Percentiles rank a stretch among this genome's conserved stretches.
Evolutionary conservation across 116 monocot genomes (phyloP).

Genomic region (Zostera marina): DNA sequence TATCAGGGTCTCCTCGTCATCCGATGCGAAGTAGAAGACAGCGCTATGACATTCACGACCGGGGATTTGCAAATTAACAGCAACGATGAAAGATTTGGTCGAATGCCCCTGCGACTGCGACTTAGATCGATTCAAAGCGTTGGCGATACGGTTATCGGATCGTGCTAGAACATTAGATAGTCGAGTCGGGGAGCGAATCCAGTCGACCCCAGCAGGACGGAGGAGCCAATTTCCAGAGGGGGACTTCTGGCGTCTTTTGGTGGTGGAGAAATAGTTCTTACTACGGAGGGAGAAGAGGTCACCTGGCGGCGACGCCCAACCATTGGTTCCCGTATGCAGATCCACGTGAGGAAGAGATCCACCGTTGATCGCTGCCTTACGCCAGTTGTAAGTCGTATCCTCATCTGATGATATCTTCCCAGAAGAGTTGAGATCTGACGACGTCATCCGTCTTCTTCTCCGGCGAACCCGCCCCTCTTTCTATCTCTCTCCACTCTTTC

Average conservation of each 20-base stretch:
- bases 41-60: constrained; percentile 69
- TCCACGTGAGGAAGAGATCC: constrained; percentile 64
- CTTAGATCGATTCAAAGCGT: constrained; percentile 28
- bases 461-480: no score
- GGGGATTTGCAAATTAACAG: constrained; percentile 78
- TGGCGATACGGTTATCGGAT: constrained; percentile 45
- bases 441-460: no score
- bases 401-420: no score
- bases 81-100: constrained; percentile 46
- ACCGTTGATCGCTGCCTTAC: constrained; percentile 39
- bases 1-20: constrained; percentile 47
- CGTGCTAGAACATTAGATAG: constrained; percentile 73
- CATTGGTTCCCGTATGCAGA: constrained; percentile 68
- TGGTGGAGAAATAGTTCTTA: constrained; percentile 32
- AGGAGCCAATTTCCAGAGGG: constrained; percentile 67
- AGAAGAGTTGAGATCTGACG: no score
- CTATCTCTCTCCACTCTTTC: no score
- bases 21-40: constrained; percentile 87
- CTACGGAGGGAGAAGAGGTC: constrained; percentile 61
- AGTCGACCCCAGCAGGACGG: constrained; percentile 91
- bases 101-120: constrained; percentile 8
- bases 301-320: constrained; percentile 87
- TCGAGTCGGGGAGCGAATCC: constrained; percentile 60
- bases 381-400: constrained; percentile 21
- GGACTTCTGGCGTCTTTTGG: constrained; percentile 24